Conservation (phyloP, 768 basidiomycete genomes). For the Lactifluus volemus region DNA sequence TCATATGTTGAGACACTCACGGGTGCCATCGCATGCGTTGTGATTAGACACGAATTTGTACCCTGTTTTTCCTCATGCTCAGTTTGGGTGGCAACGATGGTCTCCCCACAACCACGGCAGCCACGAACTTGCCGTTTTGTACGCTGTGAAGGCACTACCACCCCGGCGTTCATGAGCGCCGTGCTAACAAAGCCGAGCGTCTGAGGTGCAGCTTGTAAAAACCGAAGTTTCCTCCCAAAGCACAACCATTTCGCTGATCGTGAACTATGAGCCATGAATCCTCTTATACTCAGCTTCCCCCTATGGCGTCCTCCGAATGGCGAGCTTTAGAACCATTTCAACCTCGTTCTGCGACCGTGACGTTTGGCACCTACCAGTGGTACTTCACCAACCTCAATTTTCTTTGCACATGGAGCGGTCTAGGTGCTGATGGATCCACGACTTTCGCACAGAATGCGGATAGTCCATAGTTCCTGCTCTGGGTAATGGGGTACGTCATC, state of each 20-base stretch:
- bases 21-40: not conserved
- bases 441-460: no score
- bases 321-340: no score
- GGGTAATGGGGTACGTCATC: no score
- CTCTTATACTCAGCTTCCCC: not conserved
- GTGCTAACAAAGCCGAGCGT: conserved; percentile 6
- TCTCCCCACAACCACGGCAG: no score
- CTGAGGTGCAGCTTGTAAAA: not conserved
- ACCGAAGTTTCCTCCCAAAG: not conserved
- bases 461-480: no score
- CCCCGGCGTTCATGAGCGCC: not conserved
- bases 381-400: no score
- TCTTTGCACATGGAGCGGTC: no score
- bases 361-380: no score
- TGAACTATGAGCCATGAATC: not conserved
- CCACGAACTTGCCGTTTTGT: not conserved
- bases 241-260: not conserved
- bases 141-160: conserved; percentile 13
- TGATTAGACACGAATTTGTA: not conserved
- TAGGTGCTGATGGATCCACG: no score
- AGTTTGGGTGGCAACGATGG: not conserved
- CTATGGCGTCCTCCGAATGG: not conserved
- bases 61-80: not conserved
- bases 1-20: not conserved
- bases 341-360: no score